Base-by-base conservation (phyloP, 2,329 filamentous ascomycete species). In the Mollisiaceae sp. region DNA sequence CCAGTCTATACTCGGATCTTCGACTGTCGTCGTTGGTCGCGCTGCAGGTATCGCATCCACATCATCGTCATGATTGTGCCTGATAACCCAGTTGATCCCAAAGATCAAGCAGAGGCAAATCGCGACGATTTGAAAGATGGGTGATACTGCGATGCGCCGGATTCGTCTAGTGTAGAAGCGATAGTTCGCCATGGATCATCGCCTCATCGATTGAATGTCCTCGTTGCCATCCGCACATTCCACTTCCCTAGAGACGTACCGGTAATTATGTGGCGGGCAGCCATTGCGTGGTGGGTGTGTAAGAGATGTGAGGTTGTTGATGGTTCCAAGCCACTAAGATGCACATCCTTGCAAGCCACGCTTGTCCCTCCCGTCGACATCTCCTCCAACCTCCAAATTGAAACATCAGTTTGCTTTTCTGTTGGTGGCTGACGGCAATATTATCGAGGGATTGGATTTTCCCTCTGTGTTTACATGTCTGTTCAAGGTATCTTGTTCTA, bases 1-100 rank as follows among this genome's bases (percentile, higher is more conserved):
- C 73, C 72, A 75, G 43, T 74, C 67, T 47, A 72, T 71, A 8
- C 62, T 47, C 45, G 20, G 2, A 32, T 70, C 65, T 4, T 74
- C 72, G 6, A 74, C 69, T 2, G 36, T 64, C 15, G 43, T 67
- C 2, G 57, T 63, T 1, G 72, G 72, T 20, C 36, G 45, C 5
- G 66, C 68, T 8, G 60, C 59, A 14, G 43, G 45, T 6, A 56
- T 47, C 8, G 62, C 20, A 12, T 47, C 54, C n/a, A 62, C 60
- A 18, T 70, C 64, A 8, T 50, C 39, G 43, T 73, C 69, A 58
- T 73, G 68, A 32, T 72, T 72, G 59, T 74, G 66, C 20, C 66
- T 62, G 8, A 73, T 43, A 1, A 73, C 67, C 67, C 67, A 72
- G 61, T 66, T 66, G 24, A 67, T 50, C 2, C 45, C 64, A 8